These are phyloP conservation scores for Pugionium cornutum DNA, from an alignment of 345 rosid species.

Conservation along the genomic window DNA sequence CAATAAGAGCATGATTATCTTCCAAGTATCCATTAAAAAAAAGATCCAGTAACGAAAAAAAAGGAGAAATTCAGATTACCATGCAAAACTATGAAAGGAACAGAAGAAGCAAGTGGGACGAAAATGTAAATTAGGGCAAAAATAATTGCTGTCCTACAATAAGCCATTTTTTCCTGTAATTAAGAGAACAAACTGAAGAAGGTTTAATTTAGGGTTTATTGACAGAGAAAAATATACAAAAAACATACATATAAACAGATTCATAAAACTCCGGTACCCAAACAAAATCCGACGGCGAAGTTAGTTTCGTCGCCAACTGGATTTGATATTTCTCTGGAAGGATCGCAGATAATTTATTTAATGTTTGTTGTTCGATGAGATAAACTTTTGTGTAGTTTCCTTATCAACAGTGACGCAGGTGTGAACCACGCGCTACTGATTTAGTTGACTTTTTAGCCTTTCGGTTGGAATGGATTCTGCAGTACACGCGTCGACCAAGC, in stretches of 20 bases:
- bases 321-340: background rate
- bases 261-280: background rate
- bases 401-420: background rate
- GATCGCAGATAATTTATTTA: constrained; percentile 5
- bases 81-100: constrained; percentile 77
- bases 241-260: background rate
- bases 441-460: constrained; percentile 20
- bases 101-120: constrained; percentile 44
- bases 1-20: background rate
- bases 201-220: constrained; percentile 5
- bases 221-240: background rate
- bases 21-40: background rate
- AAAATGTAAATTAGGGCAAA: constrained; percentile 28
- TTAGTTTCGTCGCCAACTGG: constrained; percentile 13
- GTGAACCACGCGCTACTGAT: constrained; percentile 22
- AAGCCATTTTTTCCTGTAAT: constrained; percentile 28
- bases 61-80: constrained; percentile 42
- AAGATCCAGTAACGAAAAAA: background rate
- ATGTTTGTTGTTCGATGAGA: background rate
- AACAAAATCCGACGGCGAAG: constrained; percentile 17
- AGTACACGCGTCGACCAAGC: background rate
- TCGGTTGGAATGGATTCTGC: background rate
- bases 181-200: constrained; percentile 7
- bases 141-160: constrained; percentile 4
- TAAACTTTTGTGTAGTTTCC: background rate